phyloP scores from a whole-genome alignment of 1,284 basidiomycete genomes.

The Ustilago sp. region DNA sequence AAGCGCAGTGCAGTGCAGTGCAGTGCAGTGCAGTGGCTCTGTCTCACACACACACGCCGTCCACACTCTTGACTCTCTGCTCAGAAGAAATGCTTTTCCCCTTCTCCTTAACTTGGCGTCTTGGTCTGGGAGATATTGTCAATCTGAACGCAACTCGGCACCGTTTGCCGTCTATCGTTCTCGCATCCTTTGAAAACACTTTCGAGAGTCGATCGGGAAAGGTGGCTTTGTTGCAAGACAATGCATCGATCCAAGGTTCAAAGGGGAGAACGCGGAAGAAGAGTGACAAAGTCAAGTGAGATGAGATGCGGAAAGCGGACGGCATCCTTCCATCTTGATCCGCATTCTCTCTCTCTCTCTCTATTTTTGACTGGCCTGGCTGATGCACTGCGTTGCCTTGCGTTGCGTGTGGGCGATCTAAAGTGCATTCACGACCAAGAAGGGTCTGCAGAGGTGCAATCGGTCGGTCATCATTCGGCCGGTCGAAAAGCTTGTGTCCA shows the following conservation, averaged over 20 bases:
- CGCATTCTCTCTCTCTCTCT: too few relatives aligned
- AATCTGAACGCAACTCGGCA: not conserved
- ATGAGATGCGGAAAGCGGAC: not conserved
- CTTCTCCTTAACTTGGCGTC: not conserved
- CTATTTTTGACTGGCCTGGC: too few relatives aligned
- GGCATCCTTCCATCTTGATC: too few relatives aligned
- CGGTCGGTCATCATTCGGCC: too few relatives aligned
- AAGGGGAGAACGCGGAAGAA: not conserved
- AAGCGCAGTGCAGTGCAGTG: conserved; percentile 4
- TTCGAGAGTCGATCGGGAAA: not conserved
- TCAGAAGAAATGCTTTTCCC: not conserved
- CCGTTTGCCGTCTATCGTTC: not conserved
- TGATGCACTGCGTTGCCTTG: too few relatives aligned
- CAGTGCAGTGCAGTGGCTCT: not conserved
- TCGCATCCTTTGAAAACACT: too few relatives aligned
- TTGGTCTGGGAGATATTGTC: not conserved
- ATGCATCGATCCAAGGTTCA: not conserved
- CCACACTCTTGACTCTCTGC: not conserved
- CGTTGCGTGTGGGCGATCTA: too few relatives aligned
- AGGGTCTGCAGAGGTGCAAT: too few relatives aligned
- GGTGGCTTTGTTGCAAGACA: not conserved
- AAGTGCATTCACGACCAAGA: too few relatives aligned
- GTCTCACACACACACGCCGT: not conserved
- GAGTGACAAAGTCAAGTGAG: not conserved
- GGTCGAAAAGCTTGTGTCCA: too few relatives aligned